Conservation (phyloP, 2,329 filamentous ascomycete species). For the Penicillium sp. region DNA sequence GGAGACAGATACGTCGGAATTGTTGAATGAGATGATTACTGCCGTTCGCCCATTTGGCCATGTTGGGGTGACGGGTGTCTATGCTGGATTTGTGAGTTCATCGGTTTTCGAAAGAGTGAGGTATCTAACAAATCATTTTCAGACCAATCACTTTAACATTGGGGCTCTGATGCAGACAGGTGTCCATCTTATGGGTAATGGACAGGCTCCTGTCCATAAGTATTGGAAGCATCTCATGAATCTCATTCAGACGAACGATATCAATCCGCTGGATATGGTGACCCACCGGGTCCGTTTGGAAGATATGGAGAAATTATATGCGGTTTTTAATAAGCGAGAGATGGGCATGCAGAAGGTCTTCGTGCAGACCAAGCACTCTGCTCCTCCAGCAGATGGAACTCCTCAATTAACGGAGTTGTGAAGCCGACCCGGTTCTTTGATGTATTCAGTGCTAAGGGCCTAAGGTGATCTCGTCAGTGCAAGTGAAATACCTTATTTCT, state of each 20-base stretch:
- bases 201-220: conserved; percentile 71
- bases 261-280: conserved; percentile 77
- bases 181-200: conserved; percentile 71
- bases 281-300: conserved; percentile 74
- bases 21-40: conserved; percentile 56
- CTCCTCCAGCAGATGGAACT: conserved; percentile 49
- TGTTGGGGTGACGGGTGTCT: conserved; percentile 72
- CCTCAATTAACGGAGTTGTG: conserved; percentile 49
- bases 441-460: no score
- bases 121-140: neutral
- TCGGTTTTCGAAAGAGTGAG: neutral
- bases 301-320: conserved; percentile 66
- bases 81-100: conserved; percentile 56
- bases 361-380: conserved; percentile 59
- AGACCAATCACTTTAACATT: conserved; percentile 80
- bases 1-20: conserved; percentile 77
- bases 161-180: conserved; percentile 82
- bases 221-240: conserved; percentile 79
- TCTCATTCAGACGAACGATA: conserved; percentile 63
- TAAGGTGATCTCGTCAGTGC: neutral
- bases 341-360: conserved; percentile 79
- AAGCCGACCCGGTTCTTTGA: neutral
- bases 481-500: no score
- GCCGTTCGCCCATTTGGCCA: conserved; percentile 59
- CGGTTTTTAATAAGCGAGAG: conserved; percentile 55